Evolutionary conservation across 345 rosid genomes (phyloP).

Genomic region (Eucalyptus coolabah): DNA sequence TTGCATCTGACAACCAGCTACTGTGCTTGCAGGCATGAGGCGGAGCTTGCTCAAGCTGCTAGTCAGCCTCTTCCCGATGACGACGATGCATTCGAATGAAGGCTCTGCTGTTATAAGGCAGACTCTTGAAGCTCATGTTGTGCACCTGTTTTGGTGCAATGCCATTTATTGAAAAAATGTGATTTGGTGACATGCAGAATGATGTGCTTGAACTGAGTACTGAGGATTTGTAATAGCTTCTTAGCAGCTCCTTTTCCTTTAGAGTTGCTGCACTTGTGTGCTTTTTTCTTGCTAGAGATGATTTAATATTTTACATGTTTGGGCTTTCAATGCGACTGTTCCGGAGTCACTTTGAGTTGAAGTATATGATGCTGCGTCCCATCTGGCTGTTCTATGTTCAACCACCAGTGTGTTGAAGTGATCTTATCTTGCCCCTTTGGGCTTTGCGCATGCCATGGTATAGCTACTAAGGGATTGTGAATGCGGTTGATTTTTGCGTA

Average conservation of each 20-base stretch:
- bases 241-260: background rate
- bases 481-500: no score
- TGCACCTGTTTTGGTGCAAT: background rate
- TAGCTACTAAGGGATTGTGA: background rate
- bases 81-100: slow-evolving; percentile 60
- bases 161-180: background rate
- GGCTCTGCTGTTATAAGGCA: background rate
- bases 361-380: background rate
- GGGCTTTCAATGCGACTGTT: background rate
- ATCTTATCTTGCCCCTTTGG: background rate
- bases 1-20: background rate
- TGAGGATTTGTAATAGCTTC: background rate
- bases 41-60: slow-evolving; percentile 65
- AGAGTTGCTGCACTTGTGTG: background rate
- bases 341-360: background rate
- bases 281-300: background rate
- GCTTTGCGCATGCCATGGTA: background rate
- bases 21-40: slow-evolving; percentile 48
- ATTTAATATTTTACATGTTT: background rate
- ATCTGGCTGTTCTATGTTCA: background rate
- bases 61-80: slow-evolving; percentile 86
- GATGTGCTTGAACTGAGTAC: background rate
- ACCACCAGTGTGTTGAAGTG: background rate
- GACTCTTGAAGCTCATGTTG: background rate
- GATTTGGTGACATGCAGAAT: background rate